A percentile compares a stretch with the other conserved stretches of the same genome.
These are phyloP conservation scores for Lasiodiplodia gonubiensis DNA, from an alignment of 2,329 filamentous ascomycete genomes.

Conservation along the genomic window DNA sequence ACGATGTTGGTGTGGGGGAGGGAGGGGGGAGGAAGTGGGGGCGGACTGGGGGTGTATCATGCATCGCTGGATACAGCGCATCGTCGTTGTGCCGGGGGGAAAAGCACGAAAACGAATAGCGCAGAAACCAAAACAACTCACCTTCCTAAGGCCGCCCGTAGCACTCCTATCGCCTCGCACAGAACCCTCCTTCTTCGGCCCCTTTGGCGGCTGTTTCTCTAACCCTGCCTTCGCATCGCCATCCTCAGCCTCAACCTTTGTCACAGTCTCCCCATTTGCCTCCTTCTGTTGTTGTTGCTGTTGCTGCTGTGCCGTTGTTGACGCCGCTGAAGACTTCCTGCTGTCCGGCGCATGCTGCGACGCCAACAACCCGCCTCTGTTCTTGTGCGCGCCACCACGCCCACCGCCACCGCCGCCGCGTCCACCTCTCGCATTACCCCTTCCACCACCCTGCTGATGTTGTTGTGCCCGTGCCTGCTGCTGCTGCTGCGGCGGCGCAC, in stretches of 20 bases:
- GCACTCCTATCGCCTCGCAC: constrained; percentile 61
- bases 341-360: constrained; percentile 17
- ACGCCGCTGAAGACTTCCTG: not conserved
- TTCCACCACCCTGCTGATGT: constrained; percentile 33
- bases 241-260: constrained; percentile 32
- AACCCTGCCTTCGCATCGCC: constrained; percentile 33
- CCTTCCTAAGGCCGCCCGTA: constrained; percentile 59
- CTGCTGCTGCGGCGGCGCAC: not conserved
- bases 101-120: not conserved
- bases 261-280: constrained; percentile 29
- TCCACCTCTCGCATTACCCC: constrained; percentile 34
- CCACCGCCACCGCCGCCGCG: constrained; percentile 29
- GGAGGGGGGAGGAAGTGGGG: constrained; percentile 20
- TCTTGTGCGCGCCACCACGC: constrained; percentile 30
- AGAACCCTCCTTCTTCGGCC: constrained; percentile 40
- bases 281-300: constrained; percentile 29
- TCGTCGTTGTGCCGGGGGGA: not conserved
- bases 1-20: no score
- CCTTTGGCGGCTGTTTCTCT: constrained; percentile 30
- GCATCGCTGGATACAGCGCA: not conserved
- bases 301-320: constrained; percentile 22
- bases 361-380: constrained; percentile 29
- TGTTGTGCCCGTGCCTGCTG: constrained; percentile 27
- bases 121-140: constrained; percentile 32
- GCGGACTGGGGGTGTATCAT: not conserved